Evolutionary conservation across 495 filamentous ascomycete species (phyloP).

Genomic region (Rostrohypoxylon terebratum): DNA sequence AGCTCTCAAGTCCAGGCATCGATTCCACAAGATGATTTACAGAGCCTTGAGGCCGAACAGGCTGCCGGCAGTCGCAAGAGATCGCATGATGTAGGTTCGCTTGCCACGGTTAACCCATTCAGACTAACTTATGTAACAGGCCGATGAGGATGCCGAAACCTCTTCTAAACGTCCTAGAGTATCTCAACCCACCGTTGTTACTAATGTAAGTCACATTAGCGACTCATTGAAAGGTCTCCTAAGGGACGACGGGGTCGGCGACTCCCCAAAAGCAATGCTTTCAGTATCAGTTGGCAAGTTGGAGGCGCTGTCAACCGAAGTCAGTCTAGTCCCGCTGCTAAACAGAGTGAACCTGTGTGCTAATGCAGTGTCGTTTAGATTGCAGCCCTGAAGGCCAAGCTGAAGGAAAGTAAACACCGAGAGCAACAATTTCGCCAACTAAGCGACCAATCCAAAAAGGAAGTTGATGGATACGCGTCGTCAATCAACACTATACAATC

Average conservation of each 20-base stretch:
- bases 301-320: constrained; percentile 52
- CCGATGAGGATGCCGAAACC: constrained; percentile 45
- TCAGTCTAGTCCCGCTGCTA: constrained; percentile 24
- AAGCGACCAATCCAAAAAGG: constrained; percentile 46
- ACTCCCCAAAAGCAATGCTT: constrained; percentile 31
- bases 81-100: constrained; percentile 49
- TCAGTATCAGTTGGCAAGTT: constrained; percentile 51
- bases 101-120: neutral
- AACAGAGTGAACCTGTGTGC: neutral
- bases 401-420: constrained; percentile 41
- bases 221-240: constrained; percentile 41
- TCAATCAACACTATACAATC: constrained; percentile 46
- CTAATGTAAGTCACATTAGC: constrained; percentile 38
- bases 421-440: constrained; percentile 47
- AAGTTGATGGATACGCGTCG: constrained; percentile 46
- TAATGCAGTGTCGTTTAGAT: constrained; percentile 44
- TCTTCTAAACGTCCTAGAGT: constrained; percentile 40
- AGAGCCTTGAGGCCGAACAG: constrained; percentile 17
- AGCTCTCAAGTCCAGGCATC: constrained; percentile 26
- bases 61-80: constrained; percentile 51
- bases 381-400: constrained; percentile 43
- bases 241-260: constrained; percentile 30
- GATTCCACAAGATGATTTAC: constrained; percentile 19
- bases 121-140: constrained; percentile 43
- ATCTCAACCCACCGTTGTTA: constrained; percentile 45